Evolutionary conservation across 2,329 filamentous ascomycete genomes (phyloP), one percentile per base, ranked within the genome.

Genomic region (Phialophora verrucosa): DNA sequence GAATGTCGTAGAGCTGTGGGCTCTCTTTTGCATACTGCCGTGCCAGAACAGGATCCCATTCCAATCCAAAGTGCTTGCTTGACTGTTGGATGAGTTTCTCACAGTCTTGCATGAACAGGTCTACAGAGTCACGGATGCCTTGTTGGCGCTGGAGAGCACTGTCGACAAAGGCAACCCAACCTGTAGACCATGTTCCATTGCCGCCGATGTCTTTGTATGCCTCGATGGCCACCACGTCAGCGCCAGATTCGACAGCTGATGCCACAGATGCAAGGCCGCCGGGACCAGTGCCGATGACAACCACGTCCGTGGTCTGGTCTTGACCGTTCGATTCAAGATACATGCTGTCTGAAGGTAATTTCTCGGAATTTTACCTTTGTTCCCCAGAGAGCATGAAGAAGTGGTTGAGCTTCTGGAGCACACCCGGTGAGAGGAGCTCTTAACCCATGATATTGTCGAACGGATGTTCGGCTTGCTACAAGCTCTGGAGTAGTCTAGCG

Each of bases 31-130:
- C 59, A 44, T 61, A 61, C 4, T 14, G 59, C 23, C 44, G 12
- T 25, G 44, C 59, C 11, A 61, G 59, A 25, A 61, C 59, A n/a
- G 44, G 59, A 38, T 61, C 59, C 59, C 59, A 61, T 25, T 61
- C 44, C n/a, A 61, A 20, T 11, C 59, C 59, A 25, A n/a, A 61
- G 49, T 31, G 42, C 17, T 35, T 35, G 59, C 42, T 35, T 20
- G 44, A 61, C 23, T 61, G 20, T 23, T 61, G 29, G 59, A 61
- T 51, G 10, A 61, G 47, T 31, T 61, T 61, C 27, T 61, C 59
- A 32, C 59, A 61, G 44, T 61, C 59, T 61, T 61, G 44, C 59
- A 61, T 61, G 59, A 61, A 61, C 10, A 61, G 44, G 12, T 61
- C 59, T 1, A 61, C 59, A 12, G 59, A 61, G 49, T 61, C 59